These are phyloP conservation scores for Evernia prunastri DNA, from an alignment of 495 filamentous ascomycete genomes.

Conservation along the genomic window DNA sequence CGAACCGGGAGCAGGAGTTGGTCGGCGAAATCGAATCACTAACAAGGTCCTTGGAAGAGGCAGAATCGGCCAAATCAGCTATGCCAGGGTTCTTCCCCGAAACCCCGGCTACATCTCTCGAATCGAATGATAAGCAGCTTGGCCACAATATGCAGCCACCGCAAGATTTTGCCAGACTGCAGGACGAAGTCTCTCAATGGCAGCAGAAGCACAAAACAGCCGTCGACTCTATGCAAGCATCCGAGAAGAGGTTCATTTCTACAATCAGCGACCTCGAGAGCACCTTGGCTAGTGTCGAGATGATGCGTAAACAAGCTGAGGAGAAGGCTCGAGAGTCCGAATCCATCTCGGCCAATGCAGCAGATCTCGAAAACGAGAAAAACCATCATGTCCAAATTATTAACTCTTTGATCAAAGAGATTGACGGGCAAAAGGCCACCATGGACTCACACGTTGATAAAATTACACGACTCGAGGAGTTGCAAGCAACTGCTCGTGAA, in stretches of 20 bases:
- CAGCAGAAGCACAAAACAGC: conserved; percentile 66
- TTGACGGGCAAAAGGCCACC: conserved; percentile 70
- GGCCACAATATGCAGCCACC: conserved; percentile 43
- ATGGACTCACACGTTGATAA: conserved; percentile 56
- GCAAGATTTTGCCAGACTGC: conserved; percentile 62
- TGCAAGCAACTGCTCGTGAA: conserved; percentile 52
- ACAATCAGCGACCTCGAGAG: conserved; percentile 67
- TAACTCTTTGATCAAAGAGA: conserved; percentile 59
- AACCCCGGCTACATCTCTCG: conserved; percentile 28
- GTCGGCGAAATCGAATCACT: conserved; percentile 61
- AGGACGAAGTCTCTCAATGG: conserved; percentile 68
- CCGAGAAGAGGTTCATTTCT: conserved; percentile 63
- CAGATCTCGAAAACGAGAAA: conserved; percentile 46
- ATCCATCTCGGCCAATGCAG: conserved; percentile 35
- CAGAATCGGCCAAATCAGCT: conserved; percentile 36
- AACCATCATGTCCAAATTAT: conserved; percentile 54
- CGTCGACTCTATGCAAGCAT: conserved; percentile 62
- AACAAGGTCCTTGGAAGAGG: conserved; percentile 43
- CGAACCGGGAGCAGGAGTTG: conserved; percentile 66
- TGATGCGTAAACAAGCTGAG: conserved; percentile 41
- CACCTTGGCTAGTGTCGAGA: conserved; percentile 40
- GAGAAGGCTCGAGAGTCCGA: conserved; percentile 39
- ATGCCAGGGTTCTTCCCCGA: conserved; percentile 32
- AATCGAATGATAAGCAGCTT: conserved; percentile 31
- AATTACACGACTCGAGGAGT: conserved; percentile 59